phyloP scores from a whole-genome alignment of 352 stramenopile species.

The Phytophthora constricta region DNA sequence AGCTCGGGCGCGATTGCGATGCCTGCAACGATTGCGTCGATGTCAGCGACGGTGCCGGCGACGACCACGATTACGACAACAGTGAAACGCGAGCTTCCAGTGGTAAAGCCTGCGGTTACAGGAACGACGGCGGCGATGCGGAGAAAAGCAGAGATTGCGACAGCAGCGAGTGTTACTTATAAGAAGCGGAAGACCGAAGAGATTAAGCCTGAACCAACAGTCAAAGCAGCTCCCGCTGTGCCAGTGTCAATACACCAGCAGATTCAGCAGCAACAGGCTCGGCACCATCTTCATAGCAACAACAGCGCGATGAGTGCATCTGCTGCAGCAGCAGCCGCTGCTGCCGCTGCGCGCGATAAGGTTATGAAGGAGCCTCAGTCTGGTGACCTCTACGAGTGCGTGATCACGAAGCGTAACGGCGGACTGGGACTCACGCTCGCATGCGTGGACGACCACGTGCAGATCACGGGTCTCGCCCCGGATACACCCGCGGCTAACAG shows the following conservation, averaged over 20 bases:
- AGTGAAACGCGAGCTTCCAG: constrained; percentile 35
- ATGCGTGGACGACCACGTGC: constrained; percentile 85
- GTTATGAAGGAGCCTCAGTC: constrained; percentile 87
- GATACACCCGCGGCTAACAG: constrained; percentile 77
- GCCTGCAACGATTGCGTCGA: constrained; percentile 12
- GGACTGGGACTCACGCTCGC: constrained; percentile 76
- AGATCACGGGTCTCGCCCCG: constrained; percentile 78
- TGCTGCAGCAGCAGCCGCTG: constrained; percentile 35
- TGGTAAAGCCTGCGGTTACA: constrained; percentile 30
- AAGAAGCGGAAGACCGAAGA: constrained; percentile 69
- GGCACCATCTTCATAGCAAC: constrained; percentile 37
- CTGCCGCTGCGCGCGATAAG: constrained; percentile 65
- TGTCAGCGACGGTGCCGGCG: constrained; percentile 5
- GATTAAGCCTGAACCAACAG: constrained; percentile 38
- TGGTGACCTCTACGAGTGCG: constrained; percentile 83
- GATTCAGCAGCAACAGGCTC: constrained; percentile 32
- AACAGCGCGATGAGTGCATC: constrained; percentile 30
- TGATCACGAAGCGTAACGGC: constrained; percentile 84
- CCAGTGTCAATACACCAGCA: constrained; percentile 27
- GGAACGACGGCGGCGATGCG: constrained; percentile 20
- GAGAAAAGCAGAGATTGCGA: constrained; percentile 32
- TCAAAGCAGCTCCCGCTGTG: constrained; percentile 19
- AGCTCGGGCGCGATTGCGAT: no score
- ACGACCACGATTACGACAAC: constrained; percentile 37
- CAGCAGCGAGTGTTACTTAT: constrained; percentile 18